Evolutionary conservation across 768 basidiomycete species (phyloP).

Genomic region (Lentinula sp.): DNA sequence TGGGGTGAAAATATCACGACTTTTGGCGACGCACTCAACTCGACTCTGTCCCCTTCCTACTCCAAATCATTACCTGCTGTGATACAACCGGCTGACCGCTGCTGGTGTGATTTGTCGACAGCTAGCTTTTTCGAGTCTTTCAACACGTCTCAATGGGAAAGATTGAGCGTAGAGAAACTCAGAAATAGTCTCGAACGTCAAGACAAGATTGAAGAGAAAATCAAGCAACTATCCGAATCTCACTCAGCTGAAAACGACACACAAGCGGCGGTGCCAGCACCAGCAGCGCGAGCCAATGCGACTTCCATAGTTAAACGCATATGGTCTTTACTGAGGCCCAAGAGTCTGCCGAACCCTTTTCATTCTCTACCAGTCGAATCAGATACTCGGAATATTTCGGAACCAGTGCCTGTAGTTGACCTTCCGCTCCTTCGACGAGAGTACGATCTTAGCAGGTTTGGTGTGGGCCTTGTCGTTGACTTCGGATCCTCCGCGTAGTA

Average conservation of each 20-base stretch:
- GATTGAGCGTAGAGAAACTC: conserved; percentile 47
- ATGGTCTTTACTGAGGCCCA: neutral
- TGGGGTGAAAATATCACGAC: conserved; percentile 72
- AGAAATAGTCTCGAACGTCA: conserved; percentile 33
- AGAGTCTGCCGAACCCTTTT: neutral
- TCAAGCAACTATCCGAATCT: neutral
- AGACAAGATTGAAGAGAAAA: conserved; percentile 14
- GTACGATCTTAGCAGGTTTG: conserved; percentile 69
- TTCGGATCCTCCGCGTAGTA: conserved; percentile 37
- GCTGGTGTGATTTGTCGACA: conserved; percentile 77
- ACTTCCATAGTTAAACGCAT: neutral
- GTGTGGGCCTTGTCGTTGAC: conserved; percentile 68
- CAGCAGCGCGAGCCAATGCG: neutral
- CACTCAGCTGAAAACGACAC: neutral
- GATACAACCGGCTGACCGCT: conserved; percentile 68
- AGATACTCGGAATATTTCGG: neutral
- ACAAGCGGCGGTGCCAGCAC: neutral
- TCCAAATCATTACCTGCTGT: conserved; percentile 41
- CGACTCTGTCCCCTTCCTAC: conserved; percentile 35
- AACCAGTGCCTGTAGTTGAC: neutral
- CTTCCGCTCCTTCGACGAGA: conserved; percentile 36
- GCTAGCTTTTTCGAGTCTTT: conserved; percentile 69
- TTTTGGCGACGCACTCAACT: conserved; percentile 59
- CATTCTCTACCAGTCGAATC: neutral
- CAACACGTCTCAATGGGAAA: conserved; percentile 73